Conservation (phyloP, 1,284 basidiomycete genomes). For the Termitomyces sp. region DNA sequence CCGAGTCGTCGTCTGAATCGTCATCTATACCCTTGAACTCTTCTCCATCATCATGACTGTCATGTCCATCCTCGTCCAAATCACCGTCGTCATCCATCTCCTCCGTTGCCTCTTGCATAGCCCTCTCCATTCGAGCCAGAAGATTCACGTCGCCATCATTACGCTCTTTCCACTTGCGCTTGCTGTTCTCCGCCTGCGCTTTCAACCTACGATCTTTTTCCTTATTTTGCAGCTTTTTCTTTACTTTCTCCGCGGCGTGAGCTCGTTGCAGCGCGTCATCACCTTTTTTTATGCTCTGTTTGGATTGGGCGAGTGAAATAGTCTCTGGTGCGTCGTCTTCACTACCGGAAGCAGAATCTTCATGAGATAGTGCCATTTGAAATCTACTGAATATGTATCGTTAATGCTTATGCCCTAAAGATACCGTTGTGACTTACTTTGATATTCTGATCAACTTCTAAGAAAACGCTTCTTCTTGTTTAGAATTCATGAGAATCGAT, state of each 20-base stretch:
- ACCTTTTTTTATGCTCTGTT: conserved; percentile 28
- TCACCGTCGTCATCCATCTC: conserved; percentile 20
- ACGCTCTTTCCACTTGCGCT: conserved; percentile 16
- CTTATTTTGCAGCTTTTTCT: conserved; percentile 35
- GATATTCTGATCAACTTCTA: neutral
- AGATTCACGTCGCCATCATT: conserved; percentile 12
- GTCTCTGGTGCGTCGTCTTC: conserved; percentile 43
- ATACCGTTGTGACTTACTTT: neutral
- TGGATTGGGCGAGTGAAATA: conserved; percentile 37
- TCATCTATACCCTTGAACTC: conserved; percentile 14
- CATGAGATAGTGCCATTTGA: conserved; percentile 7
- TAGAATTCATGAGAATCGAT: too few species aligned
- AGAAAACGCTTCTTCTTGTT: too few species aligned
- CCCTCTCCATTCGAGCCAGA: conserved; percentile 19
- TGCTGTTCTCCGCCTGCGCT: conserved; percentile 35
- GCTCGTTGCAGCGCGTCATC: conserved; percentile 30
- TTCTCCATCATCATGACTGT: conserved; percentile 13
- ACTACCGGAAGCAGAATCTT: conserved; percentile 19
- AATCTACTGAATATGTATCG: neutral
- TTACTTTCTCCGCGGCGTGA: conserved; percentile 30
- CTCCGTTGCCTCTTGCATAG: conserved; percentile 36
- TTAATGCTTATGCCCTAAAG: neutral
- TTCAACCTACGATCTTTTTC: conserved; percentile 42
- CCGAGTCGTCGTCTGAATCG: conserved; percentile 15
- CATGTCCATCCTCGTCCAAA: conserved; percentile 10